A percentile compares a stretch with the other conserved stretches of the same genome.
Evolutionary conservation across 176 grass and related monocot species (phyloP).

Genomic region (Phoenix roebelenii): DNA sequence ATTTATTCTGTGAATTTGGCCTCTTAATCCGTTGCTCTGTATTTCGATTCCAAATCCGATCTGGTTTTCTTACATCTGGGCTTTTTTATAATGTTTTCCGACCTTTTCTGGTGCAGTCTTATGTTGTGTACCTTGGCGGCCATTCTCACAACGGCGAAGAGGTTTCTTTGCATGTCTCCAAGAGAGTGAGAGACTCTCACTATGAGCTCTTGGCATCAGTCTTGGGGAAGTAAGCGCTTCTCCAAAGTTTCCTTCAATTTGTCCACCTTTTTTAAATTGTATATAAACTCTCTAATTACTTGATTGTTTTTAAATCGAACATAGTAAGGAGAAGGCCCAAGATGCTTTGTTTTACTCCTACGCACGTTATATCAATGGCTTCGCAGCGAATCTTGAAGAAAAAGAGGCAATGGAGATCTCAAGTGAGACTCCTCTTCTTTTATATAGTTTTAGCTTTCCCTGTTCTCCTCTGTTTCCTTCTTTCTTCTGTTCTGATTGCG

Average conservation of each 20-base stretch:
- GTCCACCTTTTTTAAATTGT: neutral
- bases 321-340: slow-evolving; percentile 33
- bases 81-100: no score
- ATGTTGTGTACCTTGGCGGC: slow-evolving; percentile 74
- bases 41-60: no score
- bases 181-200: slow-evolving; percentile 31
- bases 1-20: neutral
- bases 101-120: slow-evolving; percentile 16
- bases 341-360: slow-evolving; percentile 82
- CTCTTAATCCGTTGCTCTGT: no score
- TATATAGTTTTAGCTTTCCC: no score
- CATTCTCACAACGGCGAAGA: slow-evolving; percentile 16
- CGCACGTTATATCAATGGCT: slow-evolving; percentile 68
- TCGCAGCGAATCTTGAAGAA: slow-evolving; percentile 51
- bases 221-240: slow-evolving; percentile 41
- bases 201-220: slow-evolving; percentile 50
- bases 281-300: no score
- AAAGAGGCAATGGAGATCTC: slow-evolving; percentile 33
- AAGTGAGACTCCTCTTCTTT: slow-evolving; percentile 20
- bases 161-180: slow-evolving; percentile 11
- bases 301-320: slow-evolving; percentile 2
- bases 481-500: no score
- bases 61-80: no score
- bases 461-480: no score
- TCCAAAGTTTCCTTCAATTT: neutral